These are phyloP conservation scores for Bassia scoparia DNA, from an alignment of 148 eudicot genomes.

Conservation along the genomic window DNA sequence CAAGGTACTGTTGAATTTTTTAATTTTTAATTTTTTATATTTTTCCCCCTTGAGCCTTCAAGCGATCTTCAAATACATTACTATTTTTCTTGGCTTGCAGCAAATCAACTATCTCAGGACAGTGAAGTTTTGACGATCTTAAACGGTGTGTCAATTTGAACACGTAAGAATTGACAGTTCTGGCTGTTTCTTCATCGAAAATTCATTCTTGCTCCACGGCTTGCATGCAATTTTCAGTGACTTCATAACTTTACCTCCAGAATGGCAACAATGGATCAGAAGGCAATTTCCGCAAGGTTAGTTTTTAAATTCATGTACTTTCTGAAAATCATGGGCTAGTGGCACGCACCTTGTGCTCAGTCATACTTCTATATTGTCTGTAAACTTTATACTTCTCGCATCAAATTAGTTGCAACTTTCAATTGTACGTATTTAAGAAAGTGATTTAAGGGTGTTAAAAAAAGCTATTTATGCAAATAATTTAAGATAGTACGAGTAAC, in stretches of 20 bases:
- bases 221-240: constrained; percentile 54
- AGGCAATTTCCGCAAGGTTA: constrained; percentile 42
- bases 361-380: not conserved
- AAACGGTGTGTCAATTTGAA: constrained; percentile 51
- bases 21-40: too few species aligned
- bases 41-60: too few species aligned
- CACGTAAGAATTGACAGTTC: constrained; percentile 54
- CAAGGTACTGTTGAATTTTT: constrained; percentile 47
- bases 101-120: constrained; percentile 40
- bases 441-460: too few species aligned
- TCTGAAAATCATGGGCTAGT: not conserved
- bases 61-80: constrained; percentile 8
- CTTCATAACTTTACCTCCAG: constrained; percentile 55
- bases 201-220: constrained; percentile 64
- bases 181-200: constrained; percentile 77
- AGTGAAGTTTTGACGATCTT: constrained; percentile 62
- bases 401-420: too few species aligned
- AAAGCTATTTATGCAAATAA: too few species aligned
- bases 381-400: not conserved
- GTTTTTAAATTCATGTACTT: not conserved
- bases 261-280: constrained; percentile 42
- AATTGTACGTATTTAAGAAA: too few species aligned
- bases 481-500: too few species aligned
- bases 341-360: not conserved
- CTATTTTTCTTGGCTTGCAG: constrained; percentile 43